Percentiles rank a stretch among this genome's conserved stretches.
These are phyloP conservation scores for Crithidia sp. DNA, from an alignment of 208 protist species.

Conservation along the genomic window DNA sequence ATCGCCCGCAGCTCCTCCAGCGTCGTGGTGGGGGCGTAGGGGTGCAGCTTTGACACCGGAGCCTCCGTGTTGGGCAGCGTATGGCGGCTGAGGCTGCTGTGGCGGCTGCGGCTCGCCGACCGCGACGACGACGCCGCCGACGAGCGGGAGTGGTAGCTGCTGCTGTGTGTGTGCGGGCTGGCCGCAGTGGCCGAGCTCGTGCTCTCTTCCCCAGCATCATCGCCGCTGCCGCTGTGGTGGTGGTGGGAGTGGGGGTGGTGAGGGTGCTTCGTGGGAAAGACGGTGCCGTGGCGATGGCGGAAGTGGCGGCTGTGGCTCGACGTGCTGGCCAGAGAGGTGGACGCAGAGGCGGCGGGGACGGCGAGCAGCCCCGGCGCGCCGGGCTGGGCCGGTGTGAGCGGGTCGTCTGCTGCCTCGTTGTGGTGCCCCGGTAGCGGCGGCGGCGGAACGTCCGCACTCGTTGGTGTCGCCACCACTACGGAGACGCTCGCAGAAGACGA, in stretches of 20 bases:
- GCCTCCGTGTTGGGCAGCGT: constrained; percentile 23
- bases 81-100: not conserved
- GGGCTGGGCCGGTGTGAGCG: not conserved
- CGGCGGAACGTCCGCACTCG: not conserved
- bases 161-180: not conserved
- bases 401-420: not conserved
- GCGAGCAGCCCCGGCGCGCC: not conserved
- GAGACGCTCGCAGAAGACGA: constrained; percentile 11
- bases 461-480: not conserved
- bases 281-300: not conserved
- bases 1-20: constrained; percentile 29
- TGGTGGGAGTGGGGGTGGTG: not conserved
- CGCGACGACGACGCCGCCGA: not conserved
- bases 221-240: not conserved
- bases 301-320: not conserved
- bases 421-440: not conserved
- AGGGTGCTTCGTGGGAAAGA: constrained; percentile 7
- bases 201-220: not conserved
- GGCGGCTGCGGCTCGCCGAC: not conserved
- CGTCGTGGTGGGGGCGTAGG: constrained; percentile 11
- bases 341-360: not conserved
- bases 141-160: not conserved
- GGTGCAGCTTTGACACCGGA: constrained; percentile 21
- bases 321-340: not conserved
- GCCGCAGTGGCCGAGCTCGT: too few species aligned